phyloP scores from a whole-genome alignment of 768 basidiomycete genomes.

The Suillus paluster region DNA sequence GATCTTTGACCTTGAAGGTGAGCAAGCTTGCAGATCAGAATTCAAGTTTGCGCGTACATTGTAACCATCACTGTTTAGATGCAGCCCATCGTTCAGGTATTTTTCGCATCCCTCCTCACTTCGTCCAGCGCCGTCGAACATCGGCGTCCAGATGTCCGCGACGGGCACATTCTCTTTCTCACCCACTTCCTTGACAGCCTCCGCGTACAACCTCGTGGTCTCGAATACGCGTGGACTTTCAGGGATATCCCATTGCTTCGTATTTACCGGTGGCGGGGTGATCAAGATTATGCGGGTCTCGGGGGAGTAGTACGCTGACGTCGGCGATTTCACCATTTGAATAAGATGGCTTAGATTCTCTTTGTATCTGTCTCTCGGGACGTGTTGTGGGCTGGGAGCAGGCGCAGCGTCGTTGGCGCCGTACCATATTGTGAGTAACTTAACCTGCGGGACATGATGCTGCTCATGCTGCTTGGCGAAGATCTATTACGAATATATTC shows the following conservation, averaged over 20 bases:
- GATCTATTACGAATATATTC: constrained; percentile 42
- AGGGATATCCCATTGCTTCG: constrained; percentile 47
- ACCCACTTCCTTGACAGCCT: constrained; percentile 68
- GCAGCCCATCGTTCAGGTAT: constrained; percentile 78
- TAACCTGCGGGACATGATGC: constrained; percentile 58
- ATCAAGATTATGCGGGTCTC: constrained; percentile 78
- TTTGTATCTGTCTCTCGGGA: constrained; percentile 68
- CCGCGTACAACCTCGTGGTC: constrained; percentile 68
- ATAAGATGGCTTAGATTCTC: constrained; percentile 69
- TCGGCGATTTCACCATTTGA: constrained; percentile 59
- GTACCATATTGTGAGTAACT: constrained; percentile 86
- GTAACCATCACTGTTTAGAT: constrained; percentile 78
- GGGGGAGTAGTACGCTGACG: constrained; percentile 70
- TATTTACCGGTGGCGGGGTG: constrained; percentile 85
- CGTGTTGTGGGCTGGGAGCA: constrained; percentile 69
- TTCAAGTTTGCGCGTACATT: constrained; percentile 47
- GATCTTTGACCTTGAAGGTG: constrained; percentile 48
- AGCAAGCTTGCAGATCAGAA: constrained; percentile 6
- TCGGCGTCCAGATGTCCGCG: constrained; percentile 72
- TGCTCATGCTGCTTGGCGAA: constrained; percentile 58
- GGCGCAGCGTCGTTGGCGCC: constrained; percentile 88
- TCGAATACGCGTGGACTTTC: constrained; percentile 54
- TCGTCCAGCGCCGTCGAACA: constrained; percentile 78
- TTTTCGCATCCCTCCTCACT: constrained; percentile 54
- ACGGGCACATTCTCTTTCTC: constrained; percentile 57